Percentiles rank a stretch among this genome's conserved stretches.
Evolutionary conservation across 495 filamentous ascomycete genomes (phyloP).

Genomic region (Neurospora sp.): DNA sequence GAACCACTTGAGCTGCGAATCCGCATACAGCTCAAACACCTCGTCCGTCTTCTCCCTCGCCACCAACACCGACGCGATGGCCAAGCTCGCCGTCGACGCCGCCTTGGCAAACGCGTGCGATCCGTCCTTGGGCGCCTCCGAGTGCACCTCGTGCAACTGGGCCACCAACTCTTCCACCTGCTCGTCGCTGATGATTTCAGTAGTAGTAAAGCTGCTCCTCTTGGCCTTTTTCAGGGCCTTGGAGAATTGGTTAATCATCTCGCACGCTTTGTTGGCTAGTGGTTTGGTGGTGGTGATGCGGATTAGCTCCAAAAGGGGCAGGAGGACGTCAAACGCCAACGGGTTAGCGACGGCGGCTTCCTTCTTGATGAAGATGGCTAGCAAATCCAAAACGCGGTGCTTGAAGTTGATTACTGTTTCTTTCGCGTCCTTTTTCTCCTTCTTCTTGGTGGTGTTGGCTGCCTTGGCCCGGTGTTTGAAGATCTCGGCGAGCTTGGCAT

Average conservation of each 20-base stretch:
- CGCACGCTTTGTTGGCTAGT: constrained; percentile 60
- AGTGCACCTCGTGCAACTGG: constrained; percentile 58
- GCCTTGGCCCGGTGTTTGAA: constrained; percentile 60
- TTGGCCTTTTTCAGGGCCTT: constrained; percentile 53
- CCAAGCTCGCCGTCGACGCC: constrained; percentile 37
- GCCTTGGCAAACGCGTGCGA: constrained; percentile 40
- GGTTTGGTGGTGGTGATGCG: constrained; percentile 55
- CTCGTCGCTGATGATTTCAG: constrained; percentile 19
- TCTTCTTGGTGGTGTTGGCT: constrained; percentile 46
- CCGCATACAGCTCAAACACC: constrained; percentile 29
- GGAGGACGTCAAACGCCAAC: constrained; percentile 53
- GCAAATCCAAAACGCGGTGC: constrained; percentile 77
- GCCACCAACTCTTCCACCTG: constrained; percentile 35
- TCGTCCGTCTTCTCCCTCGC: constrained; percentile 8
- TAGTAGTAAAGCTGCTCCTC: constrained; percentile 11
- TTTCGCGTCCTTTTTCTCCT: constrained; percentile 75
- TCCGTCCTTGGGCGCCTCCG: constrained; percentile 53
- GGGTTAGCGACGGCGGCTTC: constrained; percentile 53
- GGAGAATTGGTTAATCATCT: constrained; percentile 59
- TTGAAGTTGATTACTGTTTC: constrained; percentile 94
- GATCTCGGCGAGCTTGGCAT: constrained; percentile 68
- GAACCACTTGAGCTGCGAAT: constrained; percentile 34
- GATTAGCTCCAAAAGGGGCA: constrained; percentile 45
- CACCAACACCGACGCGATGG: constrained; percentile 34
- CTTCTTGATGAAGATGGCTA: constrained; percentile 78